These are phyloP conservation scores for Aspergillus nomiae DNA, from an alignment of 2,329 filamentous ascomycete species.

Conservation along the genomic window DNA sequence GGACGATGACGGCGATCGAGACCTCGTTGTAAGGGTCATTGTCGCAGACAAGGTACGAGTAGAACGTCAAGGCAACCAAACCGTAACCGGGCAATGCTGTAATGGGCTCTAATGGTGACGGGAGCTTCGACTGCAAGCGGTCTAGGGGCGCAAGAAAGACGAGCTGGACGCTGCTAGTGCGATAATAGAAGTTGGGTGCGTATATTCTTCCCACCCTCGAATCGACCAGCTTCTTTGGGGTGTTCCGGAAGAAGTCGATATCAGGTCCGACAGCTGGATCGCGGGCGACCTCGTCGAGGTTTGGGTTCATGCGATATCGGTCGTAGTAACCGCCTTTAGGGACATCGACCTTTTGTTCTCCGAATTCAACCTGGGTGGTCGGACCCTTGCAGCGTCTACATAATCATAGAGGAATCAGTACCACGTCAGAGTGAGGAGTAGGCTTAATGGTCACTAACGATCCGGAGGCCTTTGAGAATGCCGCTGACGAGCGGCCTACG, in stretches of 20 bases:
- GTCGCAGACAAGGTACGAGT: neutral
- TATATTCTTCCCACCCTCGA: neutral
- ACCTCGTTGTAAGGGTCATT: neutral
- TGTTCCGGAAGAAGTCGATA: neutral
- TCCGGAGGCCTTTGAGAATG: neutral
- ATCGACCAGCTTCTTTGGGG: neutral
- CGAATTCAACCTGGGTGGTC: neutral
- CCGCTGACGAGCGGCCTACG: neutral
- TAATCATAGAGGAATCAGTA: neutral
- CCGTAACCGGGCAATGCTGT: neutral
- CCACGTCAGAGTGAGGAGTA: neutral
- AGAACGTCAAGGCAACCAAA: neutral
- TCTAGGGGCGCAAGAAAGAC: neutral
- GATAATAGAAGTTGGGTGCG: neutral
- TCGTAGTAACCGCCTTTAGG: neutral
- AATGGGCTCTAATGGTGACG: neutral
- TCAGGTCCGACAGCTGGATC: neutral
- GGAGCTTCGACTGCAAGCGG: neutral
- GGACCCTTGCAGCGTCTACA: neutral
- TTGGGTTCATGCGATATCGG: neutral
- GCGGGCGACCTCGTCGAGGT: neutral
- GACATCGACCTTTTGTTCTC: neutral
- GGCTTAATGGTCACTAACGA: neutral
- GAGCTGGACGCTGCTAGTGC: neutral
- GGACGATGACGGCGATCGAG: neutral